Conservation (phyloP, 1,139 yeast genomes). For the Suhomyces atakaporum region DNA sequence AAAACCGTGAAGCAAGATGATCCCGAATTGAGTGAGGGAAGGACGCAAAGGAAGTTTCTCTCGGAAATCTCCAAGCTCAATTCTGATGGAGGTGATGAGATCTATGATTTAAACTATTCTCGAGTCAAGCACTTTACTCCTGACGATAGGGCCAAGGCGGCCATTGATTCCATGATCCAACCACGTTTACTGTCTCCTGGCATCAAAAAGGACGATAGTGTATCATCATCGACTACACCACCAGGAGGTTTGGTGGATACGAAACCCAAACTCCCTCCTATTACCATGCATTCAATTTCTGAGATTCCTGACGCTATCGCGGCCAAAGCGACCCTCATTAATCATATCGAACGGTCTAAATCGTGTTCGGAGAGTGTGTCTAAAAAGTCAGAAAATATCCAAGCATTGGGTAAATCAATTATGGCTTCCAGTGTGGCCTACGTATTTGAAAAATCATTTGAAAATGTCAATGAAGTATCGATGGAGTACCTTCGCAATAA, state of each 20-base stretch:
- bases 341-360: constrained; percentile 60
- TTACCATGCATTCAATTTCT: constrained; percentile 10
- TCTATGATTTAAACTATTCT: constrained; percentile 37
- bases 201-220: neutral
- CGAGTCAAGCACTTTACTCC: constrained; percentile 30
- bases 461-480: constrained; percentile 32
- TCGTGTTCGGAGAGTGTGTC: constrained; percentile 57
- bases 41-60: constrained; percentile 24
- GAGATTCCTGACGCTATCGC: constrained; percentile 16
- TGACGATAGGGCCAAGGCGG: constrained; percentile 39
- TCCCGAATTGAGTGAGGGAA: constrained; percentile 5
- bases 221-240: neutral
- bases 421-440: constrained; percentile 58
- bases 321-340: constrained; percentile 30
- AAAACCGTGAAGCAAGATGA: constrained; percentile 2
- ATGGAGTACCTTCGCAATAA: constrained; percentile 59
- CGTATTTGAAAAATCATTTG: constrained; percentile 31
- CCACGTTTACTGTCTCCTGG: constrained; percentile 25
- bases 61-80: constrained; percentile 40
- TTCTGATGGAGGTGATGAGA: constrained; percentile 39
- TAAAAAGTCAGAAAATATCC: constrained; percentile 47
- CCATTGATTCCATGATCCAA: constrained; percentile 41
- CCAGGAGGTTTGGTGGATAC: neutral
- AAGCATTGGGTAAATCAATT: constrained; percentile 58
- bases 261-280: constrained; percentile 13